Evolutionary conservation across 352 stramenopile genomes (phyloP).

Genomic region (Phytophthora nicotianae): DNA sequence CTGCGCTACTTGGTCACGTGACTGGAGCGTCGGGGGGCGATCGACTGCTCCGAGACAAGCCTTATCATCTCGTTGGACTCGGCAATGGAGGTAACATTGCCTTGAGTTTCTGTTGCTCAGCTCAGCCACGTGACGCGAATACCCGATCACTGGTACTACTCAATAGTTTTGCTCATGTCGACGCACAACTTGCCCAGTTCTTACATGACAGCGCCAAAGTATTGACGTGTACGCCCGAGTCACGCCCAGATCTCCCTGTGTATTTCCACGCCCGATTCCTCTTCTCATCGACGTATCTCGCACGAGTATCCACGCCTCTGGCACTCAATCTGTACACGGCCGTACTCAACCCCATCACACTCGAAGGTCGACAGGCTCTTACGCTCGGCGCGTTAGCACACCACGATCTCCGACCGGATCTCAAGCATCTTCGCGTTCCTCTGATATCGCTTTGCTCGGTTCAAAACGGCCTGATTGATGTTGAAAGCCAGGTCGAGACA

Average conservation of each 20-base stretch:
- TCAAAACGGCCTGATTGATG: constrained; percentile 87
- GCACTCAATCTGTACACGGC: constrained; percentile 96
- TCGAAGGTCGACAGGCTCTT: constrained; percentile 89
- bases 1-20: constrained; percentile 71
- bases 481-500: constrained; percentile 74
- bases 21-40: constrained; percentile 22
- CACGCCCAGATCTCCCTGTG: constrained; percentile 92
- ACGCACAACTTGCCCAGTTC: constrained; percentile 91
- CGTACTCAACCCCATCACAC: constrained; percentile 94
- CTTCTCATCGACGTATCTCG: constrained; percentile 92
- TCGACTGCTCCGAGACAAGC: constrained; percentile 66
- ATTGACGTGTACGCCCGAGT: constrained; percentile 89
- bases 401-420: constrained; percentile 68
- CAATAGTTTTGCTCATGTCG: constrained; percentile 92
- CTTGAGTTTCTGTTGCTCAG: constrained; percentile 71
- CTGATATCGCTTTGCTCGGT: constrained; percentile 90
- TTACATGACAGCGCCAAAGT: constrained; percentile 96
- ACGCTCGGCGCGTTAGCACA: constrained; percentile 89
- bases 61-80: constrained; percentile 94
- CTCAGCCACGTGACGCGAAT: constrained; percentile 50
- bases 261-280: constrained; percentile 96
- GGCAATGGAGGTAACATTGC: constrained; percentile 93
- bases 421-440: constrained; percentile 67
- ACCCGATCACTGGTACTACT: constrained; percentile 86
- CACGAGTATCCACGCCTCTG: constrained; percentile 92